Conservation (phyloP, 106 monocot species). For the Dendrobium huoshanense region DNA sequence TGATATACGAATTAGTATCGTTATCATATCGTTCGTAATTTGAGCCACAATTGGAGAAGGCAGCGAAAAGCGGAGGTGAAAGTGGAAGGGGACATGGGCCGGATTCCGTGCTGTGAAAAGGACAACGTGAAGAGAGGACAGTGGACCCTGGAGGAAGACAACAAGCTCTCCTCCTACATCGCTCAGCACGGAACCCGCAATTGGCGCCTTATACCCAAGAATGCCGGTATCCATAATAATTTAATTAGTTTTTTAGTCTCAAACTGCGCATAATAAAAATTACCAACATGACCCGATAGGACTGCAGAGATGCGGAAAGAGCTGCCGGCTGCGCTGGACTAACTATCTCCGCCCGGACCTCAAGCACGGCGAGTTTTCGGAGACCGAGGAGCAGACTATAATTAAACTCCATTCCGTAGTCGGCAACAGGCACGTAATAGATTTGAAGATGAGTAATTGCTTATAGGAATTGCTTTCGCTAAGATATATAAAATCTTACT, state of each 20-base stretch:
- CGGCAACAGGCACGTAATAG: conserved; percentile 56
- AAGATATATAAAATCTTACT: no score
- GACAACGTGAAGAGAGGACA: conserved; percentile 92
- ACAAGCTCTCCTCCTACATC: conserved; percentile 92
- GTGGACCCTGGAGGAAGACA: conserved; percentile 98
- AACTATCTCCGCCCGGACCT: conserved; percentile 97
- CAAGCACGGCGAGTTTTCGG: conserved; percentile 88
- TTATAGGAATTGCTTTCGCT: no score
- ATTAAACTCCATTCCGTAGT: conserved; percentile 87
- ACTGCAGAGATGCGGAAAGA: conserved; percentile 93
- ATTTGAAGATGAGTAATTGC: neutral
- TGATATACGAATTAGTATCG: neutral
- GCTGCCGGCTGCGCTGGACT: conserved; percentile 95
- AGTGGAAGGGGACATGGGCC: conserved; percentile 43
- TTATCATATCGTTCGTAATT: neutral
- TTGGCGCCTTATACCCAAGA: conserved; percentile 96
- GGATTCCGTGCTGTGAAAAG: conserved; percentile 96
- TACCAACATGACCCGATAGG: conserved; percentile 21
- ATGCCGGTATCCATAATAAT: conserved; percentile 58
- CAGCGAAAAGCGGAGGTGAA: neutral
- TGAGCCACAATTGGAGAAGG: neutral
- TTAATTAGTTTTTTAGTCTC: no score
- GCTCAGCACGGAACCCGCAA: conserved; percentile 91
- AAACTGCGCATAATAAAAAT: neutral
- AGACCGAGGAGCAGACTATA: conserved; percentile 81